These are phyloP conservation scores for Crithidia bombi DNA, from an alignment of 208 protist genomes.

Conservation along the genomic window DNA sequence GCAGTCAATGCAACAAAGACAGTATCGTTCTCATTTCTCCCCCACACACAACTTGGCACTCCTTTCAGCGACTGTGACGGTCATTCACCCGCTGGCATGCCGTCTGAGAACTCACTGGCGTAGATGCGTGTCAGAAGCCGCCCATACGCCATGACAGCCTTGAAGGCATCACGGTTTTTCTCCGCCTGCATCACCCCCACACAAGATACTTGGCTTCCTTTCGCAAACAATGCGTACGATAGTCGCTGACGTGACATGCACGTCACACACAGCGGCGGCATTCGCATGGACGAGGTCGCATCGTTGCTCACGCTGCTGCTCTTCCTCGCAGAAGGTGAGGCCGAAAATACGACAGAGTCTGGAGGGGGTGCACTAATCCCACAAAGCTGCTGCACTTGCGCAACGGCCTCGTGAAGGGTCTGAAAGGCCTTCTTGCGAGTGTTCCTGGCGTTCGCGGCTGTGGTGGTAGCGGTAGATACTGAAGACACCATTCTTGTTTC, in stretches of 20 bases:
- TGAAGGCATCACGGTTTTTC: constrained; percentile 32
- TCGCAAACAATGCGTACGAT: constrained; percentile 73
- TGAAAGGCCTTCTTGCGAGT: constrained; percentile 32
- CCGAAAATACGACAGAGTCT: not conserved
- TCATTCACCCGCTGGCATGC: not conserved
- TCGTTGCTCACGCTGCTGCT: not conserved
- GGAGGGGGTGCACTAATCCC: not conserved
- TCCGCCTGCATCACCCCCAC: constrained; percentile 59
- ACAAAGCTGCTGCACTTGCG: constrained; percentile 34
- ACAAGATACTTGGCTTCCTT: constrained; percentile 50
- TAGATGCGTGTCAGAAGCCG: constrained; percentile 21
- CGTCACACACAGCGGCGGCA: constrained; percentile 41
- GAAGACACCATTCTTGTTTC: not conserved
- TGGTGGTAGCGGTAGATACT: not conserved
- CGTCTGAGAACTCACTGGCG: not conserved
- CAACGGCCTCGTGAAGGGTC: constrained; percentile 43
- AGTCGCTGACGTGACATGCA: constrained; percentile 68
- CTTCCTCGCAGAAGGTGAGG: not conserved
- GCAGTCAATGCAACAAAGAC: not conserved
- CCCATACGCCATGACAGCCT: constrained; percentile 41
- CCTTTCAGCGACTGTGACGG: not conserved
- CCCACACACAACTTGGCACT: not conserved
- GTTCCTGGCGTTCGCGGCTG: not conserved
- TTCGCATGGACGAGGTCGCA: not conserved
- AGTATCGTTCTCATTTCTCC: too few relatives aligned